Base-by-base conservation (phyloP, 1,284 basidiomycete species). In the Rhodotorula sp. region DNA sequence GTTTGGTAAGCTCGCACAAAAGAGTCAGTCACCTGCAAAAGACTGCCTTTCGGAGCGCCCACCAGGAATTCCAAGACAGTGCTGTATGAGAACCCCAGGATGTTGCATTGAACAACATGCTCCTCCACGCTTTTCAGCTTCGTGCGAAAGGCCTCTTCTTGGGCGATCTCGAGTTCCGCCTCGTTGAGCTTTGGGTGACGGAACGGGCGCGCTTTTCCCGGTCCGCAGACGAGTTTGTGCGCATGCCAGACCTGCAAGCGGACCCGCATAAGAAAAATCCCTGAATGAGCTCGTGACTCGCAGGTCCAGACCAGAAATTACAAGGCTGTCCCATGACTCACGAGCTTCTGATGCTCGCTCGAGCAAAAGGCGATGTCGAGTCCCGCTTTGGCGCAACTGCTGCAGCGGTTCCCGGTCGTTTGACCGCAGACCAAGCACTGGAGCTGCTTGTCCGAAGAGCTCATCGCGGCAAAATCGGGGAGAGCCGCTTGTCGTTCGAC, bases 371-470 rank as follows among this genome's bases (percentile, higher is more conserved):
- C 31, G 23, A 62, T 12, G 49, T 38, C 31, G 49, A 62, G 15
- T 1, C 49, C 49, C 21, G 34, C 60, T 5, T 38, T 16, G 2
- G 8, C 19, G 31, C 60, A 62, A 5, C 23, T 19, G 4, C 28
- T 21, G 60, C 60, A 62, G 31, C 60, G 60, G 12, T 8, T 14
- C 31, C 23, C 34, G 1, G 60, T 34, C 10, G 31, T 3, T 12
- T 38, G 21, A 23, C 61, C 61, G 61, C 49, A 62, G 5, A 62
- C 61, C 10, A 52, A 31, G 49, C 61, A 62, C 23, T n/a, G 10
- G 21, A n/a, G 50, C 50, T 52, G 21, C 23, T 26, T n/a, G 10
- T 52, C n/a, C 50, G 21, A 52, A 52, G 12, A 52, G 23, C 50
- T 52, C 50, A n/a, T 38, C 8, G 38, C 38, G n/a, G 50, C n/a